Percentiles rank a stretch among this genome's conserved stretches.
These are phyloP conservation scores for Trichoderma citrinoviride DNA, from an alignment of 2,329 filamentous ascomycete genomes.

Conservation along the genomic window DNA sequence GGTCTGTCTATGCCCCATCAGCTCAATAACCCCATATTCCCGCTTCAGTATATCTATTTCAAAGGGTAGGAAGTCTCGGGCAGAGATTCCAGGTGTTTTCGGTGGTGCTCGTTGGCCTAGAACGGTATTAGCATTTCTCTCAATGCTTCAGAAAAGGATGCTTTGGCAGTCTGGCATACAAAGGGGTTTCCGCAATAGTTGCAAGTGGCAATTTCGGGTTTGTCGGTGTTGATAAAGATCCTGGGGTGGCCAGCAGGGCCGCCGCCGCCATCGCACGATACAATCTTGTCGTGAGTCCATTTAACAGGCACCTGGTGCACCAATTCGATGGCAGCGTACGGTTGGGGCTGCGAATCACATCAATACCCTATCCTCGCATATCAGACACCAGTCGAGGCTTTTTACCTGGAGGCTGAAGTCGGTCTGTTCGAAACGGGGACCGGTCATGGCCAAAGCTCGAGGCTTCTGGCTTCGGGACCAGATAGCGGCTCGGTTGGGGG, in stretches of 20 bases:
- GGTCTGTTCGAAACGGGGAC: conserved; percentile 95
- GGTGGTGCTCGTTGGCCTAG: conserved; percentile 87
- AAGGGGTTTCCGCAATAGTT: conserved; percentile 92
- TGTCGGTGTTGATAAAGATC: conserved; percentile 98
- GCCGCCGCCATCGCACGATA: conserved; percentile 88
- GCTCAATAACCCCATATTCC: conserved; percentile 1
- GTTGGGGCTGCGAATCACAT: conserved; percentile 65
- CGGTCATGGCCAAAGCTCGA: conserved; percentile 80
- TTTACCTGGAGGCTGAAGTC: conserved; percentile 86
- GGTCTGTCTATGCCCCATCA: conserved; percentile 3
- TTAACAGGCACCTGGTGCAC: conserved; percentile 93
- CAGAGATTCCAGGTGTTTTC: conserved; percentile 77
- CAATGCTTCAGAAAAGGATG: too few species aligned
- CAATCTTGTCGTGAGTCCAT: conserved; percentile 80
- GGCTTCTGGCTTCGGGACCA: conserved; percentile 89
- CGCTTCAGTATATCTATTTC: conserved; percentile 39
- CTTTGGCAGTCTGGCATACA: conserved; percentile 55
- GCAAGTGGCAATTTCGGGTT: conserved; percentile 87
- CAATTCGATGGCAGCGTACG: conserved; percentile 86
- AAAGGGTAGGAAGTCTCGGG: conserved; percentile 81
- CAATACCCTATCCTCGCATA: neutral
- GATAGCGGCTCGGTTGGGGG: conserved; percentile 75
- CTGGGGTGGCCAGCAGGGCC: conserved; percentile 85
- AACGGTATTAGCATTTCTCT: conserved; percentile 19
- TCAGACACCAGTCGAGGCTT: neutral